Base-by-base conservation (phyloP, 2,329 filamentous ascomycete genomes). In the Aspergillus quadricinctus region DNA sequence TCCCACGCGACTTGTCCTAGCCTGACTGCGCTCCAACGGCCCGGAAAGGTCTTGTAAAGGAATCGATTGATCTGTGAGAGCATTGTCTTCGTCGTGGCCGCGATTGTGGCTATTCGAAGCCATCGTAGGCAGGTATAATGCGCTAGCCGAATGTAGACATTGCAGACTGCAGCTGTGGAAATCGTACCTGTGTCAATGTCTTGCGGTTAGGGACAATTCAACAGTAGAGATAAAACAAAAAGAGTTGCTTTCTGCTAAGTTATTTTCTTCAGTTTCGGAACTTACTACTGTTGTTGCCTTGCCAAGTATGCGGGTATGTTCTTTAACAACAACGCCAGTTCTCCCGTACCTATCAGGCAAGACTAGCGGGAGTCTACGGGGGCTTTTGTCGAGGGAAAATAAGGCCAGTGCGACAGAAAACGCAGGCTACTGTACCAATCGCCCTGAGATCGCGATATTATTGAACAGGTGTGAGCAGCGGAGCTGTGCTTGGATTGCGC, bases 11-110 rank as follows among this genome's bases (percentile, higher is more conserved):
- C 63, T 64, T 56, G 66, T 56, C 56, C 66, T 66, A 57, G 62
- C 63, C 59, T 67, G 61, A 28, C 72, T 62, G 58, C 66, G 63
- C 27, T 68, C 70, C 35, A 71, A 71, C 27, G 72, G 69, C 57
- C 73, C 71, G 11, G 77, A 77, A 37, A 89, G 77, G 64, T 87
- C 83, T 72, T 86, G 86, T 57, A 93, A 78, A 57, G 88, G 88
- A 75, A 94, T 92, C 60, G 87, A 87, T 54, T 75, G 73, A 56
- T 68, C 60, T n/a, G 61, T 59, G 23, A 65, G 59, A 53, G 60
- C 59, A 52, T 62, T 62, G 41, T 70, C 64, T 53, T 64, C 61
- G 57, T 64, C 57, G 61, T 66, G 57, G 59, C 65, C 66, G 62
- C 61, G 62, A 62, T 63, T 66, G 60, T 71, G 68, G 64, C 66